Base-by-base conservation (phyloP, 495 filamentous ascomycete species). In the Podospora appendiculata region DNA sequence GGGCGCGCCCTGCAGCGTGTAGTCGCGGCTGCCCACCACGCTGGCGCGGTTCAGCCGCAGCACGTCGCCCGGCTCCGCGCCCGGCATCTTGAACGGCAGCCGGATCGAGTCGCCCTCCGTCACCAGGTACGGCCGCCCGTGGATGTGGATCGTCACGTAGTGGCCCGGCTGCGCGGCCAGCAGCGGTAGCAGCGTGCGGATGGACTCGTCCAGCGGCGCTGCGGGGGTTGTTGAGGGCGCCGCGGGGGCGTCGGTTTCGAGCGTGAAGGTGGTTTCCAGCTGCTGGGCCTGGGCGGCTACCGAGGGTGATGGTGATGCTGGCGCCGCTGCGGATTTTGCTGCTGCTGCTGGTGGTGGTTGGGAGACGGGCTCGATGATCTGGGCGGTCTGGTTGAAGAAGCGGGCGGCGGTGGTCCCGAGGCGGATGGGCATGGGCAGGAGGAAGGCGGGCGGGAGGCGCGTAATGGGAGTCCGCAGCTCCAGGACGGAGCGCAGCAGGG, bases 61-160 rank as follows among this genome's bases (percentile, higher is more conserved):
- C 36, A 89, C 68, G 61, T 96, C 90, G 1, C 93, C 93, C 0
- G 89, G 82, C 48, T 77, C 70, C 1, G 94, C 92, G 32, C 80
- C 82, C 25, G 86, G 84, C 86, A 97, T 90, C 57, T 80, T 80
- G 79, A 97, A 97, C n/a, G 93, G 94, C 41, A 98, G 82, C n/a
- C 89, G 88, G 2, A 98, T 58, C 39, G 77, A 78, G 66, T 97
- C 93, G 55, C 93, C 94, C 35, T 69, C 71, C 0, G 90, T 97
- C 55, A 97, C 79, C 6, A 97, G 89, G 79, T 95, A 98, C 14
- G 90, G 89, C 16, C 78, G 78, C 4, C 82, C 85, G 73, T 98
- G 89, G 61, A 98, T 83, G 70, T 93, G 88, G 9, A 87, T 77
- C 25, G 84, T 86, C 53, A 93, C 81, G 78, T 94, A 98, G 79